A percentile compares a stretch with the other conserved stretches of the same genome.
phyloP scores from a whole-genome alignment of 495 filamentous ascomycete genomes.

The Aspergillus affinis region DNA sequence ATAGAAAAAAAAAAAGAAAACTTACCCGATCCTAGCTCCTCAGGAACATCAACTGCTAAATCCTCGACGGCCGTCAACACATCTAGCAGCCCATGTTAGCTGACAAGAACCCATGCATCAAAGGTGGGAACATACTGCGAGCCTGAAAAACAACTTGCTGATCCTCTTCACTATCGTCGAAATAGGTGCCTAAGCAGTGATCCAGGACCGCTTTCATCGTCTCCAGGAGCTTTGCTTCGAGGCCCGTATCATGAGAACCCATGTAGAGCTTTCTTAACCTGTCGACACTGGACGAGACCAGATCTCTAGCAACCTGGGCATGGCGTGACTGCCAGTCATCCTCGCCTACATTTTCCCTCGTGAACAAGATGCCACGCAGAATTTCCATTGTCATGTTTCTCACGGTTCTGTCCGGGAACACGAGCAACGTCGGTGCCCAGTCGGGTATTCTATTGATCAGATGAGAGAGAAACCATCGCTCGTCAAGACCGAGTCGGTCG shows the following conservation, averaged over 20 bases:
- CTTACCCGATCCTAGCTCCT: conserved; percentile 46
- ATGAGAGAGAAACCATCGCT: conserved; percentile 37
- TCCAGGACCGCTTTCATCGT: conserved; percentile 39
- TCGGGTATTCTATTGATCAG: conserved; percentile 56
- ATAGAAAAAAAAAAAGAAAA: conserved; percentile 16
- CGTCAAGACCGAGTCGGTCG: conserved; percentile 34
- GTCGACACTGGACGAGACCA: conserved; percentile 37
- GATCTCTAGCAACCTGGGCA: conserved; percentile 30
- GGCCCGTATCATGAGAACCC: conserved; percentile 19
- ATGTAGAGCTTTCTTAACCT: conserved; percentile 34
- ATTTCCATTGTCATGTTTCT: conserved; percentile 55
- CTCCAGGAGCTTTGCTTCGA: conserved; percentile 40
- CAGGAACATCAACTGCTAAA: conserved; percentile 35
- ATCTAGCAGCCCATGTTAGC: conserved; percentile 24
- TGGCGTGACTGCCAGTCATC: conserved; percentile 23
- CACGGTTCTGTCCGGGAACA: conserved; percentile 57
- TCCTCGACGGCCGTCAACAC: conserved; percentile 34
- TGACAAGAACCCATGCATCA: not conserved
- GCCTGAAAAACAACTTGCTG: conserved; percentile 31
- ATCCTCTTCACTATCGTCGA: conserved; percentile 43
- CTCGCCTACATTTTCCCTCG: conserved; percentile 30
- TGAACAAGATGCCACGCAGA: conserved; percentile 57
- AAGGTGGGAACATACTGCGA: conserved; percentile 33
- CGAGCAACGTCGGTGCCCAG: conserved; percentile 69
- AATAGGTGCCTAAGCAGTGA: conserved; percentile 44